Evolutionary conservation across 2,329 filamentous ascomycete genomes (phyloP).

Genomic region (Laburnicola sp.): DNA sequence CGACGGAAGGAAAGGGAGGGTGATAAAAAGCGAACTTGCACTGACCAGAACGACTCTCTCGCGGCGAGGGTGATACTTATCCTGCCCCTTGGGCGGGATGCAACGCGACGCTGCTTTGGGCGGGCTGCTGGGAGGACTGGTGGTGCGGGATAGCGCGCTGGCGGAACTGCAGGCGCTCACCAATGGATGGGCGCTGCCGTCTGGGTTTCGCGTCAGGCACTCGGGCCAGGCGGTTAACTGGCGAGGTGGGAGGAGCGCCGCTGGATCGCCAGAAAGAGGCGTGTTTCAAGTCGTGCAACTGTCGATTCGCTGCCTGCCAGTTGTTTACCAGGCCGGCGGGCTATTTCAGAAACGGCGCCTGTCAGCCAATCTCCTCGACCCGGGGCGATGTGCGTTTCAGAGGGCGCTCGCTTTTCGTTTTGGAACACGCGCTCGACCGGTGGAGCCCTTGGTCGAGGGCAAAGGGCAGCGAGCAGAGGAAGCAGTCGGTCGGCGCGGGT

Average conservation of each 20-base stretch:
- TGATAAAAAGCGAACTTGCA: slow-evolving; percentile 23
- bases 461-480: slow-evolving; percentile 3
- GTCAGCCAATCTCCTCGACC: slow-evolving; percentile 37
- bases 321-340: slow-evolving; percentile 28
- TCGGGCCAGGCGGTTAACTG: slow-evolving; percentile 38
- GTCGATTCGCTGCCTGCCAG: slow-evolving; percentile 30
- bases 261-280: slow-evolving; percentile 37
- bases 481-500: no score
- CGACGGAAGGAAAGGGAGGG: slow-evolving; percentile 26
- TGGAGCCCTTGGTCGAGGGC: slow-evolving; percentile 9
- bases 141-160: slow-evolving; percentile 22
- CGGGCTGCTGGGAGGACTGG: slow-evolving; percentile 24
- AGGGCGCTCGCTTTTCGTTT: slow-evolving; percentile 31
- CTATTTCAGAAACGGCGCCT: slow-evolving; percentile 32
- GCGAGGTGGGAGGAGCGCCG: slow-evolving; percentile 31
- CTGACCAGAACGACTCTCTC: slow-evolving; percentile 31
- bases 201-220: slow-evolving; percentile 27
- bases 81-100: slow-evolving; percentile 17
- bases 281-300: slow-evolving; percentile 38
- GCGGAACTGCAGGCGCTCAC: slow-evolving; percentile 29
- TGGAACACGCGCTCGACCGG: slow-evolving; percentile 24
- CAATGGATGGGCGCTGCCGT: slow-evolving; percentile 30
- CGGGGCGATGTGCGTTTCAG: slow-evolving; percentile 38
- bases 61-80: slow-evolving; percentile 42
- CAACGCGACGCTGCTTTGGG: slow-evolving; percentile 18